Evolutionary conservation across 1,284 basidiomycete genomes (phyloP).

Genomic region (Leccinum solheimii): DNA sequence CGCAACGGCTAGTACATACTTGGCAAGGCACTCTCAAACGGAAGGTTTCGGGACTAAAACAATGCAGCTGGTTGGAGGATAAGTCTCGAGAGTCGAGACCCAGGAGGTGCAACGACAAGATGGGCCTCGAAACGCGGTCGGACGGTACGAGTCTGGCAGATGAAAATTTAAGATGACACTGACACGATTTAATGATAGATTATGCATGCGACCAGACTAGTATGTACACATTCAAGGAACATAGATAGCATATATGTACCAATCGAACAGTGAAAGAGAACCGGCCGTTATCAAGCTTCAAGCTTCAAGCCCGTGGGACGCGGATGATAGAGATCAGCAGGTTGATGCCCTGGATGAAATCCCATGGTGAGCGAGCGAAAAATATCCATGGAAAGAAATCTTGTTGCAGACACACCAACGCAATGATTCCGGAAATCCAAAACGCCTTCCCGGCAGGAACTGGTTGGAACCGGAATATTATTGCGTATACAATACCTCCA

Average conservation of each 20-base stretch:
- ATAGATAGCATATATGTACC: background rate
- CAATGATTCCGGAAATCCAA: constrained; percentile 47
- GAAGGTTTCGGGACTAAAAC: background rate
- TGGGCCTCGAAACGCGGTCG: background rate
- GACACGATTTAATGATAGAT: background rate
- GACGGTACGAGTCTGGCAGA: background rate
- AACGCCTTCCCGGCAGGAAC: constrained; percentile 42
- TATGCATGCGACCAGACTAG: background rate
- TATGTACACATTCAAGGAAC: background rate
- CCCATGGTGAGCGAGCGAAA: background rate
- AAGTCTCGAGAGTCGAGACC: background rate
- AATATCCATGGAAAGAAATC: background rate
- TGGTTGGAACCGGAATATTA: constrained; percentile 53
- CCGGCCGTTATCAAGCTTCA: background rate
- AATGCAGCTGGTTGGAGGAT: background rate
- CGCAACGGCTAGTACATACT: too few relatives aligned
- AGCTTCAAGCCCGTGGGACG: constrained; percentile 8
- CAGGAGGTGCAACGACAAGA: background rate
- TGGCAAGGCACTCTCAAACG: background rate
- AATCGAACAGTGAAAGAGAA: background rate
- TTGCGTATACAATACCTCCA: constrained; percentile 52
- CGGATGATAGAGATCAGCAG: constrained; percentile 9
- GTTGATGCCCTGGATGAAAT: constrained; percentile 9
- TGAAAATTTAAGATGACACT: background rate
- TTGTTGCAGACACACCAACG: constrained; percentile 25